These are phyloP conservation scores for Lithospermum erythrorhizon DNA, from an alignment of 257 asterid species.

Conservation along the genomic window DNA sequence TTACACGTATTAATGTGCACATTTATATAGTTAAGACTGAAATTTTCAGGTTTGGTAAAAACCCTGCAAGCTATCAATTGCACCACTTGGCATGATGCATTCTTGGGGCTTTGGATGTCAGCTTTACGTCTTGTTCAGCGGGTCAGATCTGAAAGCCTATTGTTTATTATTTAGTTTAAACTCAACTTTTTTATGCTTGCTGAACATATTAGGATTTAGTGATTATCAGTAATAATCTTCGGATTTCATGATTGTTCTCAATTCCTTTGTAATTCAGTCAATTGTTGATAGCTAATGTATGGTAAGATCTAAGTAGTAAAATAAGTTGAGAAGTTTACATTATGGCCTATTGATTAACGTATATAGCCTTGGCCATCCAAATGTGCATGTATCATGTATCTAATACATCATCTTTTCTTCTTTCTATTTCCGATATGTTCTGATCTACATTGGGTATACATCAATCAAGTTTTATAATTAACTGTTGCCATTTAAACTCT, in stretches of 20 bases:
- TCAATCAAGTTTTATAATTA: neutral
- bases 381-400: too few species aligned
- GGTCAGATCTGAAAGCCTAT: constrained; percentile 35
- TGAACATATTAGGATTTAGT: neutral
- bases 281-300: too few species aligned
- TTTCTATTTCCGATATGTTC: neutral
- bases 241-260: neutral
- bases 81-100: constrained; percentile 79
- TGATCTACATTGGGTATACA: neutral
- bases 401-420: too few species aligned
- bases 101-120: constrained; percentile 97
- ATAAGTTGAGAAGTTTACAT: too few species aligned
- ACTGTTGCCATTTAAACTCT: constrained; percentile 4
- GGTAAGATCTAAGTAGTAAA: too few species aligned
- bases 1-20: neutral
- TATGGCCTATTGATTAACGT: too few species aligned
- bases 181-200: neutral
- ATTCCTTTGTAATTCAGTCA: too few species aligned
- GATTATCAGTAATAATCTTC: neutral
- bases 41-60: constrained; percentile 66
- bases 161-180: neutral
- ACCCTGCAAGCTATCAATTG: constrained; percentile 78
- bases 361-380: too few species aligned
- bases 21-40: constrained; percentile 4
- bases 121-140: constrained; percentile 92